Base-by-base conservation (phyloP, 2,329 filamentous ascomycete species). In the Phyllachora maydis region DNA sequence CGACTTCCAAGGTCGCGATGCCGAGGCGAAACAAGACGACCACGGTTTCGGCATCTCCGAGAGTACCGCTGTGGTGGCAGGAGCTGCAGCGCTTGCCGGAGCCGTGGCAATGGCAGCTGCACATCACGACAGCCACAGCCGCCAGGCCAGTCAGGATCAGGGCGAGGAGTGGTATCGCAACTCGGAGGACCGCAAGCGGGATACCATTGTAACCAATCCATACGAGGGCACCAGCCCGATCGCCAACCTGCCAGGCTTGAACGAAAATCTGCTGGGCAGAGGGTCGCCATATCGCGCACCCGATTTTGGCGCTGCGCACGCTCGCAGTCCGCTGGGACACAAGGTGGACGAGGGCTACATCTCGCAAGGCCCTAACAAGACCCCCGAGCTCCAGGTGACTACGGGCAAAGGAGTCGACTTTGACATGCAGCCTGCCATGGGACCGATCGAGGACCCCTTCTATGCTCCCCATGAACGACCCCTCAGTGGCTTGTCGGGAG, bases 321-420 rank as follows among this genome's bases (percentile, higher is more conserved):
- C 62, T 33, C 49, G 65, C 44, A 58, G 70, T 40, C 62, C 65
- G 23, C 44, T 56, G 35, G 64, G 56, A 20, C 57, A 60, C 29
- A 77, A 71, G 43, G n/a, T n/a, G n/a, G 79, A 93, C 40, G 85
- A 95, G 51, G 85, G 83, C 6, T 95, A 93, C 48, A 83, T 85
- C 33, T 91, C 85, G 13, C 79, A 66, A 26, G 65, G 57, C 3
- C 60, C 62, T 3, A 59, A 62, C 31, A 59, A 61, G 33, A 59
- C 54, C 3, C 62, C 62, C 1, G 60, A 63, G 20, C 38, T 54
- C 17, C 47, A 57, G 22, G n/a, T n/a, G n/a, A n/a, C n/a, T n/a
- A 43, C 67, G 38, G 61, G 60, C 36, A 68, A 71, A 37, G 61
- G 58, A 12, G 39, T 63, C 21, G 55, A 56, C 22, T 61, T 66